Base-by-base conservation (phyloP, 1,284 basidiomycete species). In the Retiboletus fuscus region DNA sequence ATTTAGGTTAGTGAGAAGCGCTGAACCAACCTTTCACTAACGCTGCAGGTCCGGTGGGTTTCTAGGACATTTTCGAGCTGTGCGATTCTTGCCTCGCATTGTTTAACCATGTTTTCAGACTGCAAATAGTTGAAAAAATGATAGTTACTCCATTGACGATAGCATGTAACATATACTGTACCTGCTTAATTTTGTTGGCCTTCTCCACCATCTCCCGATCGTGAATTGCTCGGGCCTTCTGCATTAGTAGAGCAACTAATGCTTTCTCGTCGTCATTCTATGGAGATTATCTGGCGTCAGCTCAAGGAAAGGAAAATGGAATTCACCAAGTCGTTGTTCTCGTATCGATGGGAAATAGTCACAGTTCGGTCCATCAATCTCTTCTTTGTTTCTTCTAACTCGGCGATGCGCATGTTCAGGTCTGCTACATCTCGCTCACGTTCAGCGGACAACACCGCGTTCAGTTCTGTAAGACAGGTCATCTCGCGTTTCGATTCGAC, bases 171-270 rank as follows among this genome's bases (percentile, higher is more conserved):
- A 63, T 82, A 46, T 72, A 89, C 89, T n/a, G n/a, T n/a, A n/a
- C n/a, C 72, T 84, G 80, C 71, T 86, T 85, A 43, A 90, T 83
- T 67, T 89, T 87, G 73, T 90, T 88, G 62, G 83, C 83, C 76
- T 89, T 90, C 51, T 81, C 83, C 28, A 89, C 83, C 41, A 85
- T 81, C 30, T 86, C 85, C 64, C 87, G 83, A 74, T 89, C 88
- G 73, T 89, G 84, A 44, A 85, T 78, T 20, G 83, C 81, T 66
- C 85, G 82, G 13, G 85, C 82, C 61, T 85, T 78, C 60, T 80
- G 80, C 72, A 87, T 82, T 49, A 90, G 73, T 61, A 81, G 78
- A 61, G 83, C 79, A 20, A 87, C 85, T 63, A 90, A 83, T 11
- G 79, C 82, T 74, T 84, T 87, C 76, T 90, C 89, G 24, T 83